Evolutionary conservation across 768 basidiomycete genomes (phyloP).

Genomic region (Auricularia cornea): DNA sequence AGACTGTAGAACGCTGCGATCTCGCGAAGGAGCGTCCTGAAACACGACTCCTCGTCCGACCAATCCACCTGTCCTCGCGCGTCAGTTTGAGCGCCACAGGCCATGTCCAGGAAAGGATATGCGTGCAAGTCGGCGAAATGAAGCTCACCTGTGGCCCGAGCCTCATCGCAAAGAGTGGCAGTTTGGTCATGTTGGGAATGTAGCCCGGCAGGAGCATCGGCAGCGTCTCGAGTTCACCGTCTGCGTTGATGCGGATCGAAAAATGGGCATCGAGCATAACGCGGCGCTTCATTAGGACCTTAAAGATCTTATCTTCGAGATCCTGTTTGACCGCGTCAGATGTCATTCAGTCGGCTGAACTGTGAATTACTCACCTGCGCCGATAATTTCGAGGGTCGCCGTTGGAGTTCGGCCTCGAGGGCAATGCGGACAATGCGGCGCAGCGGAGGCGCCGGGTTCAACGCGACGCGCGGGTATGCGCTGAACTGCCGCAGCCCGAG

Average conservation of each 20-base stretch:
- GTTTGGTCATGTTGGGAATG: conserved; percentile 82
- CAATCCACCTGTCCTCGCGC: conserved; percentile 95
- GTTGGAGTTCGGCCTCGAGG: conserved; percentile 46
- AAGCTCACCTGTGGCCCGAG: conserved; percentile 74
- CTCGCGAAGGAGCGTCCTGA: conserved; percentile 77
- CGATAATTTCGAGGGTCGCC: background rate
- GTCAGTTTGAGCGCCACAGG: too few species aligned
- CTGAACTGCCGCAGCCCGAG: conserved; percentile 89
- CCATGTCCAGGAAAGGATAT: background rate
- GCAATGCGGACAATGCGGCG: conserved; percentile 68
- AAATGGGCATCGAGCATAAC: conserved; percentile 95
- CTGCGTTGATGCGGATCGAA: conserved; percentile 56
- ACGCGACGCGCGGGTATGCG: conserved; percentile 60
- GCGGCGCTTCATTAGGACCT: conserved; percentile 49
- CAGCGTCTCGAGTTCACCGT: conserved; percentile 63
- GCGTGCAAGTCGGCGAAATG: conserved; percentile 6
- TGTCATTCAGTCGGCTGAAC: too few species aligned
- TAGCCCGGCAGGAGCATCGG: conserved; percentile 82
- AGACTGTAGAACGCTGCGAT: conserved; percentile 88
- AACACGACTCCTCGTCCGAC: conserved; percentile 78
- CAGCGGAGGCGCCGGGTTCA: conserved; percentile 76
- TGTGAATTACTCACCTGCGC: background rate
- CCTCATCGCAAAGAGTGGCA: conserved; percentile 84
- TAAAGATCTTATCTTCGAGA: conserved; percentile 34
- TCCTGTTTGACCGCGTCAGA: background rate